Evolutionary conservation across 2,329 filamentous ascomycete genomes (phyloP).

Genomic region (Penicillium sp.): DNA sequence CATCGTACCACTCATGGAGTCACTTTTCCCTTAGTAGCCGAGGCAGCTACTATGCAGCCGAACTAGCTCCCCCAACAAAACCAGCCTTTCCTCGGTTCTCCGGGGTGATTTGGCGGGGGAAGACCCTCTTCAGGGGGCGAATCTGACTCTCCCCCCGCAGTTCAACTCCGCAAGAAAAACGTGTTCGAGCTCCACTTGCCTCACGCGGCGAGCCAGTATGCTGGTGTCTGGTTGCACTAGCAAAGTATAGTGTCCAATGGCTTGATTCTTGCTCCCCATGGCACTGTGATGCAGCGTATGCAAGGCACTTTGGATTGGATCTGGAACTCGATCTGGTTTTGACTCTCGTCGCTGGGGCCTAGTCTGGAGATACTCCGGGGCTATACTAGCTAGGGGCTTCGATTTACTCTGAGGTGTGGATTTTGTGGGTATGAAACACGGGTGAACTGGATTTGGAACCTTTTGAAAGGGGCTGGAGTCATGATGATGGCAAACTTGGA

Average conservation of each 20-base stretch:
- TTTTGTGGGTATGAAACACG: not conserved
- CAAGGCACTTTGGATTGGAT: slow-evolving; percentile 5
- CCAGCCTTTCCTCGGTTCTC: not conserved
- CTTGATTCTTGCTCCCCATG: not conserved
- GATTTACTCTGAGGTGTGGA: not conserved
- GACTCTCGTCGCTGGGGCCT: not conserved
- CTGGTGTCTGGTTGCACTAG: not conserved
- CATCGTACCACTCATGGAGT: not conserved
- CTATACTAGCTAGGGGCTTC: not conserved
- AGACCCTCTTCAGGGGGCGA: not conserved
- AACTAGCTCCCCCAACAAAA: not conserved
- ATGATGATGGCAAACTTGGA: not conserved
- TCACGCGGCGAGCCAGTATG: not conserved
- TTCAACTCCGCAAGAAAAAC: not conserved
- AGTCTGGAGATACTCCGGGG: not conserved
- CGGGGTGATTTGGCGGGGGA: not conserved
- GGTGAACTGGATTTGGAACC: not conserved
- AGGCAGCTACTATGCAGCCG: slow-evolving; percentile 3
- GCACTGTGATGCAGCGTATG: not conserved
- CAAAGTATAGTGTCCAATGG: slow-evolving; percentile 2
- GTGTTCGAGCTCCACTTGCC: not conserved
- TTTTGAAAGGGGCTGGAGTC: not conserved
- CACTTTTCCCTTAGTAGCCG: not conserved
- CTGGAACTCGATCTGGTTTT: slow-evolving; percentile 3
- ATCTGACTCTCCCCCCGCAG: slow-evolving; percentile 6